Base-by-base conservation (phyloP, 352 stramenopile species). In the Phytophthora fragariaefolia region DNA sequence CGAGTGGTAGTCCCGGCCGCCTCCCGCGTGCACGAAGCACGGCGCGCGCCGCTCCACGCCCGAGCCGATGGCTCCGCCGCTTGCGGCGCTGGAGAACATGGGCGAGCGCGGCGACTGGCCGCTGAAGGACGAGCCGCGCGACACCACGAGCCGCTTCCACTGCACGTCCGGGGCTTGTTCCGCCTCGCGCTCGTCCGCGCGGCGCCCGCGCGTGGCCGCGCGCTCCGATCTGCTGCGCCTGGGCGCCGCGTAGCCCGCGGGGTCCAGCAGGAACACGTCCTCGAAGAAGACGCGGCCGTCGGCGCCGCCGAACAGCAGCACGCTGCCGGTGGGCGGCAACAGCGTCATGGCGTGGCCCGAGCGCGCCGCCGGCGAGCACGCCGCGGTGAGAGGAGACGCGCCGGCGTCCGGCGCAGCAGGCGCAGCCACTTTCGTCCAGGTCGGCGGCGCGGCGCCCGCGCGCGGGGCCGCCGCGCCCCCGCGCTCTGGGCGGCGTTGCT, bases 271-370 rank as follows among this genome's bases (percentile, higher is more conserved):
- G 70, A 83, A 75, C 18, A 90, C 73, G 62, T 93, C 85, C 53
- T 85, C 78, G 58, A 83, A 84, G 61, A 87, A 87, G 32, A 77
- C 67, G 43, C 77, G 66, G 26, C 80, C 77, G 68, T 90, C 77
- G 17, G 79, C 87, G 12, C 84, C 84, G 18, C 84, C 84, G 55
- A 90, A 90, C 20, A 90, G 43, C 15, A 92, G 65, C 42, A 88
- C 56, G 70, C 80, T 90, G 15, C 62, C 42, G 4, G 71, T 79
- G 23, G 79, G 69, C 26, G 58, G 20, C 26, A 92, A 62, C 26
- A 88, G 69, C 51, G 82, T 80, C 74, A 88, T 79, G 4, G 84
- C 82, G 49, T 91, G 84, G 49, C 79, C 79, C 7, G 82, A 87
- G 23, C 84, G 82, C 43, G 75, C 63, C 15, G 70, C 34, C 8